These are phyloP conservation scores for Pichia sp. DNA, from an alignment of 1,139 yeast species.

Conservation along the genomic window DNA sequence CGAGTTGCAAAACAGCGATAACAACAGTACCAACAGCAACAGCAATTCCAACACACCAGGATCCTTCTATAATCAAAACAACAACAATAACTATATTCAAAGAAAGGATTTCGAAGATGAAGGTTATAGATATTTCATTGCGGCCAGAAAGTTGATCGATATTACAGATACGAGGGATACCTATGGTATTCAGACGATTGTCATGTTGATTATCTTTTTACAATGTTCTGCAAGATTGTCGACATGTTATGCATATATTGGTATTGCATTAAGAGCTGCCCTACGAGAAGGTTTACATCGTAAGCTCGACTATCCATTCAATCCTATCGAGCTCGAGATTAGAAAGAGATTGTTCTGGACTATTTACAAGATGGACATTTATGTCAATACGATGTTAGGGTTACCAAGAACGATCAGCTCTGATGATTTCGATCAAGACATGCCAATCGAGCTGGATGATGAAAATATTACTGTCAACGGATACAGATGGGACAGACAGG, in stretches of 20 bases:
- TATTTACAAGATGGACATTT: constrained; percentile 87
- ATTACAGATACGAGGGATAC: constrained; percentile 59
- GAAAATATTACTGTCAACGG: constrained; percentile 75
- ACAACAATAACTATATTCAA: constrained; percentile 31
- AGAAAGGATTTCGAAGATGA: constrained; percentile 59
- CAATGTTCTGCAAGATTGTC: constrained; percentile 91
- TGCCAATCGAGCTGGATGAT: constrained; percentile 84
- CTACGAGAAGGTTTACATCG: constrained; percentile 87
- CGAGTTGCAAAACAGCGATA: constrained; percentile 10
- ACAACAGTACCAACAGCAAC: constrained; percentile 7
- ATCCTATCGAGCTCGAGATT: constrained; percentile 83
- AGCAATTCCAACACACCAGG: constrained; percentile 2
- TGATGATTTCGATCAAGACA: constrained; percentile 86
- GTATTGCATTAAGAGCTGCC: constrained; percentile 88
- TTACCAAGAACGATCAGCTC: constrained; percentile 74
- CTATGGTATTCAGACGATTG: constrained; percentile 73
- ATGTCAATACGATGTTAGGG: constrained; percentile 86
- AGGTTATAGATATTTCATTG: constrained; percentile 80
- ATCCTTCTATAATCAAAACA: too few relatives aligned
- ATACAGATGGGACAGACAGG: constrained; percentile 40
- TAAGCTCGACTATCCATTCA: constrained; percentile 61
- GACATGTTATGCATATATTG: constrained; percentile 89
- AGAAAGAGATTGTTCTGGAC: constrained; percentile 87
- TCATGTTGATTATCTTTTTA: constrained; percentile 69
- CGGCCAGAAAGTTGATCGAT: constrained; percentile 76